Evolutionary conservation across 768 basidiomycete species (phyloP), one percentile per base, ranked within the genome.

Genomic region (Boletus coccyginus): DNA sequence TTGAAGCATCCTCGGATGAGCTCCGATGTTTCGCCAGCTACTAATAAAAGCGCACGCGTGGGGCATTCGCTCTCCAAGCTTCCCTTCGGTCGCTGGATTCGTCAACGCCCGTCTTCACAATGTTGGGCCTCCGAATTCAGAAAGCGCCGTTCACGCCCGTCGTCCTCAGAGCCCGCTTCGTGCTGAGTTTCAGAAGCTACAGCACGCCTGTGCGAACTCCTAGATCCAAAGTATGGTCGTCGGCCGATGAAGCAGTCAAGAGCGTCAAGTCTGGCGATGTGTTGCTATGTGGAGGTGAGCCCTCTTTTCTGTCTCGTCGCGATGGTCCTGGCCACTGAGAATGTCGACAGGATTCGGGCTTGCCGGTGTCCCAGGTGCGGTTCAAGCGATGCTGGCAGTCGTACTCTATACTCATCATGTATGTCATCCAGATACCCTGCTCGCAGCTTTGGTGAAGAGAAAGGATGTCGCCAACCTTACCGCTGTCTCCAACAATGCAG

Each of bases 401-500:
- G 14, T 38, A 10, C 21, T 16, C 0, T 1, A 17, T 51, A 47
- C 36, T 56, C 50, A 64, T 21, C 11, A 4, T 17, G 9, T 10
- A 7, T 7, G 3, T 35, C 36, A 27, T 50, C 24, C 56, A 88
- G 94, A 95, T 70, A 94, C 93, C 4, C 77, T 97, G 45, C 87
- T 96, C 32, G 77, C 74, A 21, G 94, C 94, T 4, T 77, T 97
- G 41, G 74, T 84, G 9, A 84, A 82, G 68, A 81, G 92, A 56
- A 82, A 80, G 56, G 88, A 92, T 45, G 82, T 95, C n/a, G 77
- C 66, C 42, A 75, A 85, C 61, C 74, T 97, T 50, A 94, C 86
- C 32, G 92, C 86, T 43, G 87, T 95, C 21, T 93, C 91, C 17
- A 96, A 96, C 69, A 95, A 96, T 73, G 88, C 89, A 39, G 94